Evolutionary conservation across 75 land plant genomes (phyloP).

Genomic region (Pinus taeda): DNA sequence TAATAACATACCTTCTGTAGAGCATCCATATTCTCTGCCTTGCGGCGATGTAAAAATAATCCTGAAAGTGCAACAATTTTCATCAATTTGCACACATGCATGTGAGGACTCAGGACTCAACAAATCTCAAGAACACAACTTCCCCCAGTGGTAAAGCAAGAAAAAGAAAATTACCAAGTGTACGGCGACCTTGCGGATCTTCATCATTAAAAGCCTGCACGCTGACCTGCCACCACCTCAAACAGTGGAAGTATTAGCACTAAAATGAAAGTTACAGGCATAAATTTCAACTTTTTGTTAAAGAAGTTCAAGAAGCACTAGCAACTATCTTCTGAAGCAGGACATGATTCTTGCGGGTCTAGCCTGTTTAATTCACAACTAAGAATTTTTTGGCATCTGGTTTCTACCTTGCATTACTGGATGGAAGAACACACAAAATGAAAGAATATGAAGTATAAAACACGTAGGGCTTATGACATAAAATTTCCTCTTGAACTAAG

Average conservation of each 20-base stretch:
- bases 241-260: neutral
- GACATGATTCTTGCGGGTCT: neutral
- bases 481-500: neutral
- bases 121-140: constrained; percentile 8
- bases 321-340: no score
- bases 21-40: constrained; percentile 75
- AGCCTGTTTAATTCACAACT: neutral
- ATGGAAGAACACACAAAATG: neutral
- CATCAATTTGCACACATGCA: constrained; percentile 4
- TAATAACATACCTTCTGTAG: constrained; percentile 63
- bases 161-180: constrained; percentile 62
- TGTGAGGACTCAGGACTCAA: neutral
- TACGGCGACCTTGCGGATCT: constrained; percentile 97
- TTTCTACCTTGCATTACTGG: neutral
- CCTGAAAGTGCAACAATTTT: constrained; percentile 38
- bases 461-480: neutral
- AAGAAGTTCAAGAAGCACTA: neutral
- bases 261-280: neutral
- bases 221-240: constrained; percentile 66
- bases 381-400: neutral
- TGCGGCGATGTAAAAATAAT: constrained; percentile 87
- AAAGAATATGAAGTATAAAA: neutral
- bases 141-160: neutral
- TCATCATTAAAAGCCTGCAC: constrained; percentile 98
- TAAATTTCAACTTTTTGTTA: neutral